Conservation (phyloP, 2,329 filamentous ascomycete species). For the Fusarium avenaceum region DNA sequence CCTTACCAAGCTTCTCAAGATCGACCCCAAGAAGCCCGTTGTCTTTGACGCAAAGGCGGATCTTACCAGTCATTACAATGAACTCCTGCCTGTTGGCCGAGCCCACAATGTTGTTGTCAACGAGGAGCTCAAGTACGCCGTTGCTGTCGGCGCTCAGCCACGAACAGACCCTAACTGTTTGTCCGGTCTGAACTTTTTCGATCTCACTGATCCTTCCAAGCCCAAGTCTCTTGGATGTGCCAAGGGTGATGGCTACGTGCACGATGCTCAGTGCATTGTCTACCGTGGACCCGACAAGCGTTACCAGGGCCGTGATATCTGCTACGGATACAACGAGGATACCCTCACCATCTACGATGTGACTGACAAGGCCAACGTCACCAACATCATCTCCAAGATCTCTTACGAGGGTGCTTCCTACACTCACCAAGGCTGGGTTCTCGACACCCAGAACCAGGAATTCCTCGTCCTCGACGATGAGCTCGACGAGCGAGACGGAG, state of each 20-base stretch:
- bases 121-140: conserved; percentile 62
- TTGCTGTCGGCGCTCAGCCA: conserved; percentile 60
- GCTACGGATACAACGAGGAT: conserved; percentile 69
- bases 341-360: conserved; percentile 67
- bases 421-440: conserved; percentile 70
- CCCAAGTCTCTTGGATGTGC: conserved; percentile 68
- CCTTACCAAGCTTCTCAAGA: conserved; percentile 64
- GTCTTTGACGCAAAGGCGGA: conserved; percentile 54
- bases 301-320: conserved; percentile 65
- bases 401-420: conserved; percentile 69
- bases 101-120: conserved; percentile 66
- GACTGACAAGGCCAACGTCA: conserved; percentile 60
- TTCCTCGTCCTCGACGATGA: conserved; percentile 68
- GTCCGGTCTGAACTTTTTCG: conserved; percentile 69
- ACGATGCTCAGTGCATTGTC: conserved; percentile 71
- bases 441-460: conserved; percentile 60
- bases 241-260: conserved; percentile 68
- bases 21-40: conserved; percentile 58
- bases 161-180: conserved; percentile 57
- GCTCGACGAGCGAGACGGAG: conserved; percentile 61
- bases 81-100: conserved; percentile 55
- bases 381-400: conserved; percentile 64
- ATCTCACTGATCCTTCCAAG: conserved; percentile 67
- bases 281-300: conserved; percentile 65
- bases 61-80: conserved; percentile 54